Evolutionary conservation across 1,284 basidiomycete species (phyloP).

Genomic region (Mycena sp.): DNA sequence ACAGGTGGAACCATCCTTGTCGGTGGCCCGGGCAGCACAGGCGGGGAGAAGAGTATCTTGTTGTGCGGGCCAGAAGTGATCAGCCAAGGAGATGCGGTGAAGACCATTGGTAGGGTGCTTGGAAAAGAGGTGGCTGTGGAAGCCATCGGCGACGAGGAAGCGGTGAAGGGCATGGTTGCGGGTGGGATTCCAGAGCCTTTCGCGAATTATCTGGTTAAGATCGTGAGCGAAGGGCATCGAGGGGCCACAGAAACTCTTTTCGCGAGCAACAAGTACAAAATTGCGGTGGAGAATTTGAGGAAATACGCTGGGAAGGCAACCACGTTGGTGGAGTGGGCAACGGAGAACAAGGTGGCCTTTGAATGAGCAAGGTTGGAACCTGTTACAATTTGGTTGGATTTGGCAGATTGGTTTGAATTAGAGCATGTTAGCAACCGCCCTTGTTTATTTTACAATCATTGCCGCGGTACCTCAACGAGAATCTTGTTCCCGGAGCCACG

Average conservation of each 20-base stretch:
- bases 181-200: conserved; percentile 4
- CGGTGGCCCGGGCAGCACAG: conserved; percentile 23
- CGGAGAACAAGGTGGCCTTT: conserved; percentile 14
- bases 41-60: conserved; percentile 17
- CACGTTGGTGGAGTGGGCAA: conserved; percentile 5
- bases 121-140: conserved; percentile 24
- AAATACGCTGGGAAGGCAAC: conserved; percentile 17
- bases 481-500: too few relatives aligned
- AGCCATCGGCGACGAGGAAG: conserved; percentile 22
- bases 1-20: conserved; percentile 21
- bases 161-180: conserved; percentile 15
- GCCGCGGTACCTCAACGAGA: too few relatives aligned
- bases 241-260: background rate
- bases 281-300: conserved; percentile 16
- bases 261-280: conserved; percentile 9
- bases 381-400: too few relatives aligned
- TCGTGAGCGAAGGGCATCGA: background rate
- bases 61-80: conserved; percentile 18
- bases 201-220: conserved; percentile 16
- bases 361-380: background rate
- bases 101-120: conserved; percentile 17
- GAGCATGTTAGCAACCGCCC: too few relatives aligned
- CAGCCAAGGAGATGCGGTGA: conserved; percentile 18
- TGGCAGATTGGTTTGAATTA: too few relatives aligned
- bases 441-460: too few relatives aligned